These are phyloP conservation scores for Diutina ranongensis DNA, from an alignment of 1,139 yeast species.

Conservation along the genomic window DNA sequence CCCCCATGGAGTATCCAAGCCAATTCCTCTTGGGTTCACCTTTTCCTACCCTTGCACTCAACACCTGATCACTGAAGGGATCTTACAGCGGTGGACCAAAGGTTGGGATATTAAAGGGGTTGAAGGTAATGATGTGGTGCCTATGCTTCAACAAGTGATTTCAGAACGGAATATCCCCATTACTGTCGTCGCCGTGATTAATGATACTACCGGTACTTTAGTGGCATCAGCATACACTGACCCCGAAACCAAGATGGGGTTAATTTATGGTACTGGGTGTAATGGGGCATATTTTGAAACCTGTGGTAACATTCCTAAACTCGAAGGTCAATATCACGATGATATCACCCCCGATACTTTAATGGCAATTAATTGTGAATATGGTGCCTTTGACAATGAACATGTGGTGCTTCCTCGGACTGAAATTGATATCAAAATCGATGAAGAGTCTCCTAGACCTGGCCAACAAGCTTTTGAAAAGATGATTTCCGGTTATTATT, in stretches of 20 bases:
- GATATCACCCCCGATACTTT: constrained; percentile 56
- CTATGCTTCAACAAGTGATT: constrained; percentile 73
- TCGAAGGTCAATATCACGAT: constrained; percentile 54
- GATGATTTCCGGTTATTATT: constrained; percentile 94
- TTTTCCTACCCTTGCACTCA: constrained; percentile 92
- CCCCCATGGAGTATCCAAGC: constrained; percentile 43
- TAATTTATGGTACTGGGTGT: constrained; percentile 96
- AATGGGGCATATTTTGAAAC: constrained; percentile 93
- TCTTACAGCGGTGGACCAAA: constrained; percentile 94
- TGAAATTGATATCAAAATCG: constrained; percentile 71
- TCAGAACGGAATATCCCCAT: constrained; percentile 59
- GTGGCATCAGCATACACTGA: constrained; percentile 94
- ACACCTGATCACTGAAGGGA: constrained; percentile 69
- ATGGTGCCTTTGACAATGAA: constrained; percentile 95
- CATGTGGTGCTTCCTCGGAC: constrained; percentile 80
- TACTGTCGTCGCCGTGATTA: constrained; percentile 81
- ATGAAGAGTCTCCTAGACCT: constrained; percentile 86
- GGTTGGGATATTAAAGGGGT: constrained; percentile 92
- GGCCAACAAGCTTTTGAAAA: constrained; percentile 94
- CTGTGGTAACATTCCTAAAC: constrained; percentile 66
- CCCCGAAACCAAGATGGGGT: constrained; percentile 82
- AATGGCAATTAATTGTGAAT: constrained; percentile 98
- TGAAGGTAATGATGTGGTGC: constrained; percentile 91
- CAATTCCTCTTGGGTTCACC: constrained; percentile 84
- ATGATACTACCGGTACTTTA: constrained; percentile 95